These are phyloP conservation scores for Microsporum ferrugineum DNA, from an alignment of 2,329 filamentous ascomycete genomes.

Conservation along the genomic window DNA sequence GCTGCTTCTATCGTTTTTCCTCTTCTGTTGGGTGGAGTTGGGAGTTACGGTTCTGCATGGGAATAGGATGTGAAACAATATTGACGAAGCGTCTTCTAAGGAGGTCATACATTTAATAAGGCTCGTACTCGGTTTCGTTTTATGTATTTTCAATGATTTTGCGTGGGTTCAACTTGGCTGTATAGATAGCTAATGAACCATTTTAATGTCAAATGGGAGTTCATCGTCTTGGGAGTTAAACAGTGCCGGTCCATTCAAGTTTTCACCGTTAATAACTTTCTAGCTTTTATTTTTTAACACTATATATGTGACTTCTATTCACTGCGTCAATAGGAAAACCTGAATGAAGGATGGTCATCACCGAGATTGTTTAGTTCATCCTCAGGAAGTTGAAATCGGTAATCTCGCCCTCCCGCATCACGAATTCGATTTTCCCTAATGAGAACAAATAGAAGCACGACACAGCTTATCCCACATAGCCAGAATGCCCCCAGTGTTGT, in stretches of 20 bases:
- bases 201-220: not conserved
- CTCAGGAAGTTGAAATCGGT: conserved; percentile 24
- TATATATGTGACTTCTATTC: not conserved
- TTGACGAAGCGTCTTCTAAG: not conserved
- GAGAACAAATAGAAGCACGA: conserved; percentile 23
- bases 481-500: conserved; percentile 24
- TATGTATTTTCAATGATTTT: not conserved
- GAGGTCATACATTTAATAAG: not conserved
- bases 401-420: conserved; percentile 26
- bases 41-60: not conserved
- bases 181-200: not conserved
- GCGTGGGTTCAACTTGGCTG: not conserved
- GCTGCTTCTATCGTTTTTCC: not conserved
- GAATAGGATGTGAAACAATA: not conserved
- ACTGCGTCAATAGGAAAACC: conserved; percentile 24
- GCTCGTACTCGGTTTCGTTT: not conserved
- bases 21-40: not conserved
- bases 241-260: not conserved
- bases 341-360: conserved; percentile 31
- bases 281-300: not conserved
- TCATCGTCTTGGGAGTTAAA: not conserved
- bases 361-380: conserved; percentile 31
- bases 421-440: conserved; percentile 29
- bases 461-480: conserved; percentile 24
- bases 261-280: not conserved